Conservation (phyloP, 768 basidiomycete species). For the Suillus subalutaceus region DNA sequence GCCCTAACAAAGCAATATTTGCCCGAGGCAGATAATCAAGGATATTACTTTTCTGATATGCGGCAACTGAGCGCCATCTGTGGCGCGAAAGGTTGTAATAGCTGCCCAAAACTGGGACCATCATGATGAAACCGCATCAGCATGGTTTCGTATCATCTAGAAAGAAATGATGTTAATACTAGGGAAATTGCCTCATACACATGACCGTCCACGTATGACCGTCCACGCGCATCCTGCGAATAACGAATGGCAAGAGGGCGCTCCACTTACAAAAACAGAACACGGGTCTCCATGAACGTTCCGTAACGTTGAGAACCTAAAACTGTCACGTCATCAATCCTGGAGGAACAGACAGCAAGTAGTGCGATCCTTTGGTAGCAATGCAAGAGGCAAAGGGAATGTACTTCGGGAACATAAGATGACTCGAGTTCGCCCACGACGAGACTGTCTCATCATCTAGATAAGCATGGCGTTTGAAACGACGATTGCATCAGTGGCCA, state of each 20-base stretch:
- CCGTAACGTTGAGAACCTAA: slow-evolving; percentile 1
- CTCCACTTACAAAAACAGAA: background rate
- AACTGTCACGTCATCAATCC: background rate
- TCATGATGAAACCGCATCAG: background rate
- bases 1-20: background rate
- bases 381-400: background rate
- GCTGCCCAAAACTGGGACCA: background rate
- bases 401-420: background rate
- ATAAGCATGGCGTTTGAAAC: too few species aligned
- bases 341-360: background rate
- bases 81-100: background rate
- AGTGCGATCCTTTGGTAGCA: background rate
- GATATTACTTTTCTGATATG: background rate
- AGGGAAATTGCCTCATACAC: background rate
- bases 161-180: background rate
- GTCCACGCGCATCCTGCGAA: background rate
- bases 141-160: background rate
- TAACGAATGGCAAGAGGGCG: background rate
- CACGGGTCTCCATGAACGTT: background rate
- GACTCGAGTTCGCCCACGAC: background rate
- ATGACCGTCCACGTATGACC: background rate
- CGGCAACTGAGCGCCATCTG: background rate
- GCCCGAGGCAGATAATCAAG: background rate
- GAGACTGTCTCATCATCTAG: background rate
- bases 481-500: background rate